phyloP scores from a whole-genome alignment of 1,284 basidiomycete genomes.

The Cutaneotrichosporon cavernicola region DNA sequence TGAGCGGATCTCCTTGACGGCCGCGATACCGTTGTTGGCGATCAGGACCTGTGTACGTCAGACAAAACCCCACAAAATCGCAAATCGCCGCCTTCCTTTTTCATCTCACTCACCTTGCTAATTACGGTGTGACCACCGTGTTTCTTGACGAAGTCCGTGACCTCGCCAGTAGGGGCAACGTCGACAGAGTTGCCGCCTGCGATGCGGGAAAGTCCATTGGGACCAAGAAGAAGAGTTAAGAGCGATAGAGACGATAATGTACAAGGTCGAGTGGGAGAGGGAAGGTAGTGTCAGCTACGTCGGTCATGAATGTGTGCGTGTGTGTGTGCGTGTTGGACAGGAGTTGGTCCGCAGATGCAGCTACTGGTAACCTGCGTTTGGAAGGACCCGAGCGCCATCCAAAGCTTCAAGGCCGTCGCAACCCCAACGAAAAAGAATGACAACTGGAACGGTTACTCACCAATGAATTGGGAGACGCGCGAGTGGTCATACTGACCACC shows the following conservation, averaged over 20 bases:
- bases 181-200: slow-evolving; percentile 90
- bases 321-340: background rate
- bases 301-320: background rate
- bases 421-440: slow-evolving; percentile 3
- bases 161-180: slow-evolving; percentile 71
- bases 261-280: background rate
- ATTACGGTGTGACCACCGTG: slow-evolving; percentile 98
- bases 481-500: slow-evolving; percentile 54
- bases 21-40: slow-evolving; percentile 97
- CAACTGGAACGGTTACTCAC: slow-evolving; percentile 37
- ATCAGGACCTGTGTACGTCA: slow-evolving; percentile 73
- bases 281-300: slow-evolving; percentile 9
- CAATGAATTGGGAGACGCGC: slow-evolving; percentile 82
- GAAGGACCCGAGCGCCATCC: background rate
- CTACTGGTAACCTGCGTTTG: background rate
- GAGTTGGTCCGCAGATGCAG: background rate
- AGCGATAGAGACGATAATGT: background rate
- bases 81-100: background rate
- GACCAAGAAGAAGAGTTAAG: background rate
- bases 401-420: background rate
- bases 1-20: slow-evolving; percentile 98
- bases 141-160: slow-evolving; percentile 87
- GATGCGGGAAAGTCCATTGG: background rate
- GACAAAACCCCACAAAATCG: background rate
- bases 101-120: slow-evolving; percentile 72